Evolutionary conservation across 179 eudicot genomes (phyloP), one percentile per base, ranked within the genome.

Genomic region (Silene noctiflora): DNA sequence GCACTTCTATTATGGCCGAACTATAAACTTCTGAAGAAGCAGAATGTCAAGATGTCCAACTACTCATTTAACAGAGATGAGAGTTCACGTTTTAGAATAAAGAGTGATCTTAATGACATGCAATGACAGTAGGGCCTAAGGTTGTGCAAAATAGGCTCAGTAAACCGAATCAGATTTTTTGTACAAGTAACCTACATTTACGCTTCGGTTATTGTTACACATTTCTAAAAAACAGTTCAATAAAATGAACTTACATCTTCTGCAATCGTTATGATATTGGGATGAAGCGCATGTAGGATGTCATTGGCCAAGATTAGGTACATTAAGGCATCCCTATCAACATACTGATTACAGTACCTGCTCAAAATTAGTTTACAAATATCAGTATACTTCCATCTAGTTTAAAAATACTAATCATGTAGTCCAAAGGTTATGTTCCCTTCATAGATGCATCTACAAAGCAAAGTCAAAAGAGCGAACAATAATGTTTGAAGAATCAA

Each of bases 281-380:
- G 99, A 87, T 93, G 90, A 78, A 95, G 94, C 73, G 66, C 81
- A 83, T 93, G 99, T 78, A 95, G 86, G 77, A 90, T 87, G 77
- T 95, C 98, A 86, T 95, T 95, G 35, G 97, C 99, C 82, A 95
- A 69, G 69, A 88, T 87, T 79, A 95, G 97, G 82, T 95, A 95
- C 73, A 90, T 62, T 65, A 93, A 77, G 44, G 98, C 98, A 78
- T 90, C 97, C 86, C 83, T 90, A 83, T 93, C 99, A 58, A 95
- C 98, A 83, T 93, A 95, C 80, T 95, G 99, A 82, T 95, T 93
- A 83, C 96, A 93, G 75, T 87, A 93, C 89, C 99, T 93, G 91
- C 76, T 29, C 59, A 17, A 21, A 72, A 31, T 46, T 62, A 56
- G 29, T 53, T 53, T 53, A 71, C 74, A 51, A 71, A 71, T 4